These are phyloP conservation scores for Xerocomus potaroensis DNA, from an alignment of 768 basidiomycete genomes.

Conservation along the genomic window DNA sequence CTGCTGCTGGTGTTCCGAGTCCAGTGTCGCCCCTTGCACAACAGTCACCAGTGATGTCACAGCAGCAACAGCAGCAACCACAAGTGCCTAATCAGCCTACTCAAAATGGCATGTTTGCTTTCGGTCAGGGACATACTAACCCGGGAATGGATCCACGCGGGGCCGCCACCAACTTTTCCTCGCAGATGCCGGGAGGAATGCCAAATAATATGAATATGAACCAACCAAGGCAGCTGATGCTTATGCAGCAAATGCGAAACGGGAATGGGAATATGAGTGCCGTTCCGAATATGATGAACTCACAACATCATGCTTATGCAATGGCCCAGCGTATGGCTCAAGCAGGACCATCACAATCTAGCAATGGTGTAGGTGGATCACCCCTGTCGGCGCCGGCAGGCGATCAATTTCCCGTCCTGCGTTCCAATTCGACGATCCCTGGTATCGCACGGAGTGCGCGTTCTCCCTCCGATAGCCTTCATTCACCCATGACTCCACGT, in stretches of 20 bases:
- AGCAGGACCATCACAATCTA: constrained; percentile 34
- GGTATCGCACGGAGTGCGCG: constrained; percentile 73
- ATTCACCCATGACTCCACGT: constrained; percentile 41
- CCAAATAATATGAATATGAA: constrained; percentile 25
- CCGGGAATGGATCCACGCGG: constrained; percentile 31
- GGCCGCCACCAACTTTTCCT: constrained; percentile 24
- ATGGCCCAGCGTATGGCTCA: constrained; percentile 45
- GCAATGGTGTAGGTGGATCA: constrained; percentile 32
- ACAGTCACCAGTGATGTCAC: constrained; percentile 28
- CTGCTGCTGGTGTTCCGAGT: constrained; percentile 21
- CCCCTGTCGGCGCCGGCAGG: constrained; percentile 40
- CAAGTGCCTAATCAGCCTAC: constrained; percentile 25
- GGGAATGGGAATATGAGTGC: constrained; percentile 24
- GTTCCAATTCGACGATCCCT: constrained; percentile 60
- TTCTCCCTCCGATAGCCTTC: constrained; percentile 65
- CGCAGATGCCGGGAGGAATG: constrained; percentile 30
- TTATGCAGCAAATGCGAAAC: constrained; percentile 36
- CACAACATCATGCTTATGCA: constrained; percentile 32
- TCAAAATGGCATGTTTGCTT: constrained; percentile 33
- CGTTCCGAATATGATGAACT: constrained; percentile 30
- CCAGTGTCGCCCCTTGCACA: constrained; percentile 29
- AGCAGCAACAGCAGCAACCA: constrained; percentile 18
- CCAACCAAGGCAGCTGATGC: constrained; percentile 45
- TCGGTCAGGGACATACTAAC: constrained; percentile 21
- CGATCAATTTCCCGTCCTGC: constrained; percentile 45